Conservation (phyloP, 1,284 basidiomycete species). For the Thecaphora thlaspeos region DNA sequence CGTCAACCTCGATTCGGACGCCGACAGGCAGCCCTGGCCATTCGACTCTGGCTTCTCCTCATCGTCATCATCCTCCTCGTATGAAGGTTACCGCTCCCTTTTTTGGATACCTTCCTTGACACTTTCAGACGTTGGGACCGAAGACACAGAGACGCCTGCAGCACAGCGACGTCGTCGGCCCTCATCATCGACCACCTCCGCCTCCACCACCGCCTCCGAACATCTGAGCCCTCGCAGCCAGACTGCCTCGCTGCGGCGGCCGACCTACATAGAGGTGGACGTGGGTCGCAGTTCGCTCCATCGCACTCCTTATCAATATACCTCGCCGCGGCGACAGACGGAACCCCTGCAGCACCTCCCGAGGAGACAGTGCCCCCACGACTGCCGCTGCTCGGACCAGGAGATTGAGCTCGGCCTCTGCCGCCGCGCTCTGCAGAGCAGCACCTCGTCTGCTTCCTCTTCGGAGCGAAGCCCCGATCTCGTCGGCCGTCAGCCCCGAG, state of each 20-base stretch:
- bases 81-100: background rate
- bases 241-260: background rate
- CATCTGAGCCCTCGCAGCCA: background rate
- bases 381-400: conserved; percentile 36
- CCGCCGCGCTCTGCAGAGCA: conserved; percentile 11
- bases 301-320: conserved; percentile 4
- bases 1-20: conserved; percentile 26
- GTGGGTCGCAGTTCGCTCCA: background rate
- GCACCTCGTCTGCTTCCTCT: conserved; percentile 17
- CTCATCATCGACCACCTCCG: background rate
- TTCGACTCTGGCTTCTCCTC: conserved; percentile 15
- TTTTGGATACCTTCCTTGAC: conserved; percentile 14
- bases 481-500: too few relatives aligned
- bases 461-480: conserved; percentile 6
- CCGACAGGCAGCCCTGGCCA: conserved; percentile 26
- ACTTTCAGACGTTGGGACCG: conserved; percentile 3
- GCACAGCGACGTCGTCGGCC: background rate
- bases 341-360: background rate
- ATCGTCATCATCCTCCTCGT: conserved; percentile 6
- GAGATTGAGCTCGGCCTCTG: conserved; percentile 26
- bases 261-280: background rate
- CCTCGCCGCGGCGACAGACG: background rate
- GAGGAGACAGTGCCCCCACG: conserved; percentile 8
- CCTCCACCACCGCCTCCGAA: background rate
- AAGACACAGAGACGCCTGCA: background rate